phyloP scores from a whole-genome alignment of 192 early-diverging fungal genomes.

The Backusella liffmaniae region DNA sequence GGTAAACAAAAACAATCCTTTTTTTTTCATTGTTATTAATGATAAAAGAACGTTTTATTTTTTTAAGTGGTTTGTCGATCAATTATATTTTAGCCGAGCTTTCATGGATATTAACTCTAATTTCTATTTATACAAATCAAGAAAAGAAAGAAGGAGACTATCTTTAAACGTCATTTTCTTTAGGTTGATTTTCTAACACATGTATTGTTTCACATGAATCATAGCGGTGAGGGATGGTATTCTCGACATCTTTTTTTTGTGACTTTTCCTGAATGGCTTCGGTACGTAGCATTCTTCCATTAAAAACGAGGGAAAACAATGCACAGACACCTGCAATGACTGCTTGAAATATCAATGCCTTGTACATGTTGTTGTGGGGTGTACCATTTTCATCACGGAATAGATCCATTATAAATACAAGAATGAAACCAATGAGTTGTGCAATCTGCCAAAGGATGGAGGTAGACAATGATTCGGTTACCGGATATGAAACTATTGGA shows the following conservation, averaged over 20 bases:
- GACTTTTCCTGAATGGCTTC: conserved; percentile 13
- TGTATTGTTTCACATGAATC: background rate
- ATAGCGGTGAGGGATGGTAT: background rate
- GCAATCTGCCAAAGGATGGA: conserved; percentile 35
- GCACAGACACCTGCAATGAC: conserved; percentile 13
- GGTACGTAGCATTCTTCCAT: conserved; percentile 16
- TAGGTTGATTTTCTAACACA: background rate
- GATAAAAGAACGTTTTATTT: background rate
- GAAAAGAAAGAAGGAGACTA: background rate
- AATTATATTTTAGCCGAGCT: background rate
- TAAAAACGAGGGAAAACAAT: conserved; percentile 22
- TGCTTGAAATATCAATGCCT: conserved; percentile 28
- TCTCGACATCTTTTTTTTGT: background rate
- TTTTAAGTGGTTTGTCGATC: background rate
- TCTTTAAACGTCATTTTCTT: background rate
- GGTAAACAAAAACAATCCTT: background rate
- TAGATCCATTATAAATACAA: conserved; percentile 33
- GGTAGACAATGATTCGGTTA: conserved; percentile 28
- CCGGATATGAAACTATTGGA: conserved; percentile 32
- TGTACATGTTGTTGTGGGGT: conserved; percentile 24
- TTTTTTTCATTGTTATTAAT: background rate
- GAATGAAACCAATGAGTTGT: conserved; percentile 33
- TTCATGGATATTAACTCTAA: background rate
- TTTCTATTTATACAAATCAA: background rate
- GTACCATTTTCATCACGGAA: conserved; percentile 22